Conservation (phyloP, 306 rosid genomes). For the Dryas alaskensis region DNA sequence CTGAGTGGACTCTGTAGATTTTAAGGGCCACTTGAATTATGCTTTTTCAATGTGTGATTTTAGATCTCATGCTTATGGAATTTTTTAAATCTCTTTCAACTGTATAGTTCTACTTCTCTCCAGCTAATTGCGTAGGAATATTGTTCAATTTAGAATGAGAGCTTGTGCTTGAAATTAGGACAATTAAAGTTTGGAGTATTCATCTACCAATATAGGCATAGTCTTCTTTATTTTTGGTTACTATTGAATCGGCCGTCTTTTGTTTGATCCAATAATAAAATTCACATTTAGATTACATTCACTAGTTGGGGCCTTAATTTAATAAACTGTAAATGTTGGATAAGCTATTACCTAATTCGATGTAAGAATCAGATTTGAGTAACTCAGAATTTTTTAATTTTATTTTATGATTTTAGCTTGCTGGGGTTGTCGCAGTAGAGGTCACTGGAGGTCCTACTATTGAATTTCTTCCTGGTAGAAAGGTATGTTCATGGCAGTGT, state of each 20-base stretch:
- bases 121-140: too few species aligned
- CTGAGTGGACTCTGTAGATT: background rate
- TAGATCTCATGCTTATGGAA: background rate
- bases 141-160: too few species aligned
- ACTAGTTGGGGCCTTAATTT: background rate
- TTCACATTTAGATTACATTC: background rate
- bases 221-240: background rate
- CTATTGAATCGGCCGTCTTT: background rate
- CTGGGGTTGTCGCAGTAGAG: conserved; percentile 93
- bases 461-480: conserved; percentile 73
- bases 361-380: background rate
- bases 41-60: background rate
- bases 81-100: background rate
- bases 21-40: background rate
- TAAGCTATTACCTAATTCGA: background rate
- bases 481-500: conserved; percentile 34
- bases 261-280: background rate
- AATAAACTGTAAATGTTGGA: background rate
- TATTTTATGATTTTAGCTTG: conserved; percentile 54
- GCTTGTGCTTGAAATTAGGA: too few species aligned
- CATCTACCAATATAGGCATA: background rate
- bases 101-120: too few species aligned
- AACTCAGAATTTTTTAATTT: background rate
- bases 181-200: background rate
- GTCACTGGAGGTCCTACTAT: conserved; percentile 92